phyloP scores from a whole-genome alignment of 2,329 filamentous ascomycete genomes.

The Exophiala calicioides region DNA sequence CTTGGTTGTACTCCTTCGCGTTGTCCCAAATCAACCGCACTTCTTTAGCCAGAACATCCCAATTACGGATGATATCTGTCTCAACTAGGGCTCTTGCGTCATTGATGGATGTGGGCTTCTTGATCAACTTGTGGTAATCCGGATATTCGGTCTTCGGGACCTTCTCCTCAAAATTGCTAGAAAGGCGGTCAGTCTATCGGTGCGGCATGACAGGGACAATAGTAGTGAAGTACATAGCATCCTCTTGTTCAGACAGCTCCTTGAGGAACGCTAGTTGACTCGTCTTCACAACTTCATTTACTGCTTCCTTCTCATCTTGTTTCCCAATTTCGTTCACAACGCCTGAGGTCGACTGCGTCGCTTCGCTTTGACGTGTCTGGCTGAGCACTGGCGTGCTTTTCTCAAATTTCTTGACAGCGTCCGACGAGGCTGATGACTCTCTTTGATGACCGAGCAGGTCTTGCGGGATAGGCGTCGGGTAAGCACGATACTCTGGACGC shows the following conservation, averaged over 20 bases:
- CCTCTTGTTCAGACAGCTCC: constrained; percentile 21
- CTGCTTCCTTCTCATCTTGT: constrained; percentile 1
- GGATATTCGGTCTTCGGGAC: constrained; percentile 53
- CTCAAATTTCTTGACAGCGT: constrained; percentile 13
- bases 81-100: constrained; percentile 75
- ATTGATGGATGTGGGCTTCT: constrained; percentile 75
- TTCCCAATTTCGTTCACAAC: too few species aligned
- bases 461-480: constrained; percentile 72
- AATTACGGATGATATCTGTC: constrained; percentile 75
- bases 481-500: constrained; percentile 65
- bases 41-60: constrained; percentile 79
- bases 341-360: constrained; percentile 16
- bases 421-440: constrained; percentile 21
- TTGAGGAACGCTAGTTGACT: constrained; percentile 26
- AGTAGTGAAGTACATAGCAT: constrained; percentile 19
- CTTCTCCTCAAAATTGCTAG: constrained; percentile 60
- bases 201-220: background rate
- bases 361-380: constrained; percentile 24
- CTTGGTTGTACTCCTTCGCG: constrained; percentile 86
- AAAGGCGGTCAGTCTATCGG: constrained; percentile 25
- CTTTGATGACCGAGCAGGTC: constrained; percentile 41
- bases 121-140: constrained; percentile 85
- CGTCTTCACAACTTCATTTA: constrained; percentile 20
- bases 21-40: constrained; percentile 83
- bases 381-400: constrained; percentile 28